Conservation (phyloP, 495 filamentous ascomycete genomes). For the Daldinia grandis region DNA sequence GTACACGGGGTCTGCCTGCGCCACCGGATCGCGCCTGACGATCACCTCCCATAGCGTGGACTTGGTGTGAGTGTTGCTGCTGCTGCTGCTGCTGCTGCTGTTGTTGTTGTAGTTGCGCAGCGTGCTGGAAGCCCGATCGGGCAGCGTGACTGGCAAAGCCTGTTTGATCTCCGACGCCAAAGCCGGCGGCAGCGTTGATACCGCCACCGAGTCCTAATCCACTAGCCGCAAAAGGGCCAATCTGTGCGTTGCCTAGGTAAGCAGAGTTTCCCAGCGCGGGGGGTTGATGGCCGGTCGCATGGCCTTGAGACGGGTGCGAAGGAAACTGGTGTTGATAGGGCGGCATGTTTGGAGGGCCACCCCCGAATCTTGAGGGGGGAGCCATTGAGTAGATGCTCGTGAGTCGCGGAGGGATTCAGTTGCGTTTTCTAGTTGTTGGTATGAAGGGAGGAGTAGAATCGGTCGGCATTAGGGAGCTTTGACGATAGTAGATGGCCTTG, state of each 20-base stretch:
- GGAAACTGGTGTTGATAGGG: constrained; percentile 59
- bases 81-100: constrained; percentile 56
- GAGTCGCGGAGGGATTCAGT: constrained; percentile 8
- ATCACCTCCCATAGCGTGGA: constrained; percentile 58
- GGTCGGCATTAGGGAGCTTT: constrained; percentile 25
- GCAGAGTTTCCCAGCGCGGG: constrained; percentile 48
- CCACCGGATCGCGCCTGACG: constrained; percentile 49
- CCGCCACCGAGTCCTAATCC: constrained; percentile 66
- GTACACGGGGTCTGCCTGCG: constrained; percentile 75
- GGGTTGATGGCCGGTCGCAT: constrained; percentile 53
- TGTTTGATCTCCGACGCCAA: constrained; percentile 73
- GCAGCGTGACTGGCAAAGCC: constrained; percentile 90
- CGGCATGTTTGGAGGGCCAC: constrained; percentile 47
- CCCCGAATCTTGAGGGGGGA: constrained; percentile 45
- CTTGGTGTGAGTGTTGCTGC: constrained; percentile 58
- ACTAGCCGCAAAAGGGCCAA: constrained; percentile 72
- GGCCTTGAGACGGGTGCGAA: constrained; percentile 49
- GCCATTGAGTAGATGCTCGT: constrained; percentile 30
- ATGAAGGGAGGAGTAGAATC: constrained; percentile 9
- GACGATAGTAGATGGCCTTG: constrained; percentile 3
- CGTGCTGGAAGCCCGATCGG: constrained; percentile 84
- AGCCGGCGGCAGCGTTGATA: constrained; percentile 55
- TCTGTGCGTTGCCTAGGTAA: constrained; percentile 64
- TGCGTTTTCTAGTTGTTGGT: constrained; percentile 23
- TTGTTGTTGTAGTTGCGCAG: constrained; percentile 71